A percentile compares a stretch with the other conserved stretches of the same genome.
These are phyloP conservation scores for Astrothelium macrocarpum DNA, from an alignment of 495 filamentous ascomycete species.

Conservation along the genomic window DNA sequence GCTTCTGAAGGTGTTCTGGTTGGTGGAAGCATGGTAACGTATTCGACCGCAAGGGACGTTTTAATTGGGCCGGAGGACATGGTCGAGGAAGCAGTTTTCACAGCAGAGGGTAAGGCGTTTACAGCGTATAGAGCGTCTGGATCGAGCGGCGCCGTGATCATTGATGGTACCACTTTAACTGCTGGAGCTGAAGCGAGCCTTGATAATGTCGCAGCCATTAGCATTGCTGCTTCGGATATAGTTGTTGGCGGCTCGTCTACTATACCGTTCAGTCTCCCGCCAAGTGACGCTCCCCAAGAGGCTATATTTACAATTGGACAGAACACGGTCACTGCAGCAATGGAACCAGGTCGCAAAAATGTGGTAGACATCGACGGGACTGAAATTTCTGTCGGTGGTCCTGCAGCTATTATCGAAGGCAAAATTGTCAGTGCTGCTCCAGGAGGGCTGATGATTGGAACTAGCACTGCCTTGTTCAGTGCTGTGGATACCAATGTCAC, in stretches of 20 bases:
- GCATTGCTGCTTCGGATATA: background rate
- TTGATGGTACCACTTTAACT: background rate
- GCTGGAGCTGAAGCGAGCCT: background rate
- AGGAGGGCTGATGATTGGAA: constrained; percentile 7
- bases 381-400: background rate
- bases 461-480: background rate
- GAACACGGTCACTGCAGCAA: background rate
- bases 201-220: background rate
- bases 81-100: background rate
- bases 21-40: background rate
- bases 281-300: background rate
- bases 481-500: background rate
- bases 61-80: background rate
- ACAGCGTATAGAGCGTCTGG: background rate
- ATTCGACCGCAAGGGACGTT: background rate
- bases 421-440: background rate
- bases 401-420: background rate
- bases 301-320: background rate
- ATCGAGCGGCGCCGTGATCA: background rate
- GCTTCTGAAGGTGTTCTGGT: background rate
- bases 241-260: background rate
- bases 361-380: background rate
- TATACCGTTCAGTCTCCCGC: background rate
- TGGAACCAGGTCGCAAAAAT: background rate
- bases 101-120: background rate